Evolutionary conservation across 176 grass and related monocot species (phyloP), one percentile per base, ranked within the genome.

Genomic region (sorghum (Sorghum bicolor)): DNA sequence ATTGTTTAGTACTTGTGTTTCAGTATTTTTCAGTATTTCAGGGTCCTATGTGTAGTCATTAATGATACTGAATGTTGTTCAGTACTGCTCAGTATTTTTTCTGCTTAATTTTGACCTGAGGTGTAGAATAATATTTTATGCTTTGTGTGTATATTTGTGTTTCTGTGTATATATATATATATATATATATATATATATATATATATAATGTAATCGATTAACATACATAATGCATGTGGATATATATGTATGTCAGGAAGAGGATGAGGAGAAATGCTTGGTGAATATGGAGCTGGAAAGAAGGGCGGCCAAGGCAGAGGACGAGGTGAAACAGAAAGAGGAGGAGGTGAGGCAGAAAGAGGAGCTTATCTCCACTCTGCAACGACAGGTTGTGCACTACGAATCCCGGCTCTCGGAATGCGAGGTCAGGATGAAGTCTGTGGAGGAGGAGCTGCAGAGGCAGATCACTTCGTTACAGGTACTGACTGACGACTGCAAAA

Each of bases 371-470:
- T 11, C 36, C 22, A 43, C 48, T 1, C 45, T 94, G 62, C 41
- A 39, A 0, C 61, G 82, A 0, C 80, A 91, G 30, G 64, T 94
- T 1, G 32, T 87, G 20, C 80, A 91, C 14, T 94, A 94, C 33
- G 72, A 89, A 12, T 81, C 40, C 40, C 31, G 81, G 33, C 82
- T 88, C 33, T 71, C n/a, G 3, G 83, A 89, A 20, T 91, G 84
- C 15, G 89, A 91, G 84, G 57, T 8, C n/a, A 82, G 80, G 64
- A 89, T 87, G 86, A 89, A 84, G 32, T 70, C 80, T 13, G 82
- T 91, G 67, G 89, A 91, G 61, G 88, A 84, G 24, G 74, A 86
- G 58, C 75, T 86, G 67, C 83, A 87, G 45, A 94, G 79, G 16
- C 86, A 94, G 25, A 86, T 89, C 55, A 30, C 52, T 26, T 72